A percentile compares a stretch with the other conserved stretches of the same genome.
phyloP scores from a whole-genome alignment of 2,329 filamentous ascomycete species.

The Colletotrichum musicola region DNA sequence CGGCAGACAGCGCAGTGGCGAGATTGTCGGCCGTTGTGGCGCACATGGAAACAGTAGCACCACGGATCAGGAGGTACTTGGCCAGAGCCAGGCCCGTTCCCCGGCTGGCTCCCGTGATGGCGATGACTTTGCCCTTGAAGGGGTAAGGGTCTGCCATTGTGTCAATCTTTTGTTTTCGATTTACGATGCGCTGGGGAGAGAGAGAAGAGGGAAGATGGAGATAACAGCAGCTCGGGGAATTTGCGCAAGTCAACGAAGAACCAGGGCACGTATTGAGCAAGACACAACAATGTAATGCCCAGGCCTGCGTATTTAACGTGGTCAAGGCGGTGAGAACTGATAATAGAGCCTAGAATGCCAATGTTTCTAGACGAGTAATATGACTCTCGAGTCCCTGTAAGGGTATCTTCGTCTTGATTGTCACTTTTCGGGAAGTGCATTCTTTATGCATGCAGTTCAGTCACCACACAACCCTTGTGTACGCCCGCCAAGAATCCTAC shows the following conservation, averaged over 20 bases:
- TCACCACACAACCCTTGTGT: not conserved
- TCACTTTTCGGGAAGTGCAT: not conserved
- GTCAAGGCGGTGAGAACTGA: not conserved
- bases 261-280: not conserved
- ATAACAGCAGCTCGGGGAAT: not conserved
- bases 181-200: not conserved
- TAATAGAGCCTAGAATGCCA: not conserved
- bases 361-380: not conserved
- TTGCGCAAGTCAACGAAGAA: too few relatives aligned
- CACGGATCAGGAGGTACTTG: conserved; percentile 43
- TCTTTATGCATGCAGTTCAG: not conserved
- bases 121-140: conserved; percentile 41
- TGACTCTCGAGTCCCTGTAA: too few relatives aligned
- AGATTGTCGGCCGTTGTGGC: conserved; percentile 46
- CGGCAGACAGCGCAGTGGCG: conserved; percentile 41
- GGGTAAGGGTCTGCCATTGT: conserved; percentile 42
- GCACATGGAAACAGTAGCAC: conserved; percentile 48
- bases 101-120: conserved; percentile 38
- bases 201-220: not conserved
- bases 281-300: not conserved
- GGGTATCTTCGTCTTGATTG: too few relatives aligned
- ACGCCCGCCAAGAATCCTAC: not conserved
- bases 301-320: not conserved
- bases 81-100: conserved; percentile 40
- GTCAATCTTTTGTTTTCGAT: not conserved